Evolutionary conservation across 805 yeast genomes (phyloP).

Genomic region (Brettanomyces custersianus): DNA sequence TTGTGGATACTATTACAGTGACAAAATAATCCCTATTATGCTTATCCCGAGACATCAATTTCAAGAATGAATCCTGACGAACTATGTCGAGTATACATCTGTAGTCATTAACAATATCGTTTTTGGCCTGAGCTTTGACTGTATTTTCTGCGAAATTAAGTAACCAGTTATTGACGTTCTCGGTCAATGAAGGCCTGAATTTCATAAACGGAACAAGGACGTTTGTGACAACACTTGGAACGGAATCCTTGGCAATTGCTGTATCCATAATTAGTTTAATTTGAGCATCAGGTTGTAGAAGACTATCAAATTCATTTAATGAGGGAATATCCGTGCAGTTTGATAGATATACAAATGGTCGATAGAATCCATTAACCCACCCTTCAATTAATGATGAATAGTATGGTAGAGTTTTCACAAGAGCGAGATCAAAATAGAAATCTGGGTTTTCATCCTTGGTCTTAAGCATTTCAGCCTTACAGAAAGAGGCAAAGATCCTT

Average conservation of each 20-base stretch:
- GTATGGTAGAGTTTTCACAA: not conserved
- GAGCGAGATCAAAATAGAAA: not conserved
- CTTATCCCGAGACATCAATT: slow-evolving; percentile 3
- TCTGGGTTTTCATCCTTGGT: not conserved
- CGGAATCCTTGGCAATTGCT: slow-evolving; percentile 2
- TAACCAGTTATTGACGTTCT: slow-evolving; percentile 15
- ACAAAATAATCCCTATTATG: slow-evolving; percentile 10
- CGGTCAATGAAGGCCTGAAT: slow-evolving; percentile 9
- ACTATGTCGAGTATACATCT: slow-evolving; percentile 11
- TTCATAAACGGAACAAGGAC: slow-evolving; percentile 16
- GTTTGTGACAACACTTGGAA: slow-evolving; percentile 6
- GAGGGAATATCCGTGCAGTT: slow-evolving; percentile 6
- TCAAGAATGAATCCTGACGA: slow-evolving; percentile 15
- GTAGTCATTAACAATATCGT: slow-evolving; percentile 7
- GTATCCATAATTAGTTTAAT: slow-evolving; percentile 12
- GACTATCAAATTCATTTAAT: slow-evolving; percentile 15
- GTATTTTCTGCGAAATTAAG: slow-evolving; percentile 9
- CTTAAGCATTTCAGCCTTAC: not conserved
- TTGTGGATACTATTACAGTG: slow-evolving; percentile 11
- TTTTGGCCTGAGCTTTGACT: slow-evolving; percentile 3
- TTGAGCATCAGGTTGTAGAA: slow-evolving; percentile 12
- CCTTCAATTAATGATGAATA: slow-evolving; percentile 7
- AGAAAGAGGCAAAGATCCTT: not conserved
- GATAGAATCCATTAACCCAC: slow-evolving; percentile 18
- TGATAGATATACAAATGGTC: slow-evolving; percentile 14